Conservation (phyloP, 441 rosid species). For the Macaranga tanarius region DNA sequence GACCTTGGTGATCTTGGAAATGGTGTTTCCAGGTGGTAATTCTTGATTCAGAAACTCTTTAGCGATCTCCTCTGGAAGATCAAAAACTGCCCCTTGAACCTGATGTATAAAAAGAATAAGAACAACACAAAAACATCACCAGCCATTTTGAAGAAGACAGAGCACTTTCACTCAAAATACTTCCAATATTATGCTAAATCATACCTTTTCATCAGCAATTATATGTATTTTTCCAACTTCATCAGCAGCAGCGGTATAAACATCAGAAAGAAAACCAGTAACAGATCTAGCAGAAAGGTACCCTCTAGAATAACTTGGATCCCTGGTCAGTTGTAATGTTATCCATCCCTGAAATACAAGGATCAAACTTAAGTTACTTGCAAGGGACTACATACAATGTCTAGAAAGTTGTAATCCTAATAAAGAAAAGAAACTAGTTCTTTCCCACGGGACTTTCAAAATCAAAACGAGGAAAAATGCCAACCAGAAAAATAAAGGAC, state of each 20-base stretch:
- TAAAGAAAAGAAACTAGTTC: not conserved
- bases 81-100: conserved; percentile 98
- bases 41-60: conserved; percentile 68
- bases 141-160: conserved; percentile 1
- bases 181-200: conserved; percentile 18
- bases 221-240: conserved; percentile 82
- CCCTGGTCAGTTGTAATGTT: conserved; percentile 80
- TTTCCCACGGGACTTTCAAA: no score
- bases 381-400: conserved; percentile 3
- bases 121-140: conserved; percentile 7
- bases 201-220: conserved; percentile 89
- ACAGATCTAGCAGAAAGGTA: conserved; percentile 83
- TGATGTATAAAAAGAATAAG: conserved; percentile 26
- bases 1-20: conserved; percentile 81
- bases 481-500: conserved; percentile 3
- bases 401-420: not conserved
- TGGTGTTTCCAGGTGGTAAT: conserved; percentile 75
- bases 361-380: conserved; percentile 25
- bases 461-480: not conserved
- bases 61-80: conserved; percentile 92
- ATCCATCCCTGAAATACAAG: conserved; percentile 70
- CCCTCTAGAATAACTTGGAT: conserved; percentile 64
- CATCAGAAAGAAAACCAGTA: conserved; percentile 88
- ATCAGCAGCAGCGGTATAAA: conserved; percentile 83
- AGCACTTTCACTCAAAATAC: conserved; percentile 6